phyloP scores from a whole-genome alignment of 495 filamentous ascomycete species.

The Daldinia concentrica region DNA sequence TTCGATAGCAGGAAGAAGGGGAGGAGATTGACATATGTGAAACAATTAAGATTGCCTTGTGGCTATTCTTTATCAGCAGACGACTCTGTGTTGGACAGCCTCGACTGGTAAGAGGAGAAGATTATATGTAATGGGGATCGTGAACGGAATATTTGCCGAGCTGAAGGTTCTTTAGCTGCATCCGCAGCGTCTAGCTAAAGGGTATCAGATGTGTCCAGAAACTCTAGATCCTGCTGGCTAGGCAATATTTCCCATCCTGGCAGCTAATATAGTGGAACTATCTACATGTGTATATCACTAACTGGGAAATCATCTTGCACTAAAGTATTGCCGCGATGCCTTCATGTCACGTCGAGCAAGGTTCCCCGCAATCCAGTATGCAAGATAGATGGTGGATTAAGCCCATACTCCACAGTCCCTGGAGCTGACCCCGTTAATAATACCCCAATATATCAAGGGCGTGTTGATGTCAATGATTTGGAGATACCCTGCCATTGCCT shows the following conservation, averaged over 20 bases:
- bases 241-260: neutral
- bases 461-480: constrained; percentile 5
- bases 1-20: too few relatives aligned
- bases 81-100: neutral
- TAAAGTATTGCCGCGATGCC: constrained; percentile 38
- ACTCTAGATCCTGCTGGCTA: neutral
- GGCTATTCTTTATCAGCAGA: neutral
- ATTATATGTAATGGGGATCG: neutral
- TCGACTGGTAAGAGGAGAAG: neutral
- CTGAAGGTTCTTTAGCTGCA: neutral
- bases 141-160: neutral
- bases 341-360: constrained; percentile 35
- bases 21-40: too few relatives aligned
- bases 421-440: constrained; percentile 3
- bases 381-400: constrained; percentile 15
- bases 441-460: constrained; percentile 13
- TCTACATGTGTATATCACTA: constrained; percentile 7
- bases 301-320: neutral
- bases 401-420: constrained; percentile 8
- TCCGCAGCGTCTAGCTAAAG: neutral
- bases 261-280: constrained; percentile 2
- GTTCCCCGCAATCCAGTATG: constrained; percentile 38
- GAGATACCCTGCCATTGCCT: constrained; percentile 13
- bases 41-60: too few relatives aligned
- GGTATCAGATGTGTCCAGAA: neutral